Conservation (phyloP, 768 basidiomycete species). For the Rhodocollybia butyracea region DNA sequence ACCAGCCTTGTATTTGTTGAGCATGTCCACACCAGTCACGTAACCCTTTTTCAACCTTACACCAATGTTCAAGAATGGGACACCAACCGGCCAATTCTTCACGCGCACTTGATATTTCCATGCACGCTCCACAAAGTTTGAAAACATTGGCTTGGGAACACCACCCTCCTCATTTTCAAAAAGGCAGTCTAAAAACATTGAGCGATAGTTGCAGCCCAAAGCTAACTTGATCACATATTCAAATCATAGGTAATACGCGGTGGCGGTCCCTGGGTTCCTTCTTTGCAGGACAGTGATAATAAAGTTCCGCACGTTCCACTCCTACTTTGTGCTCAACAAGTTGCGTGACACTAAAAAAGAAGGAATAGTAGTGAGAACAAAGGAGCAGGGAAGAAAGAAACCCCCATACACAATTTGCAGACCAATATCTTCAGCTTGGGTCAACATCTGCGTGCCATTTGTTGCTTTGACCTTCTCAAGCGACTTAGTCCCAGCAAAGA, state of each 20-base stretch:
- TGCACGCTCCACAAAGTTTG: background rate
- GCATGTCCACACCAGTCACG: background rate
- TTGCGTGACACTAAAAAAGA: background rate
- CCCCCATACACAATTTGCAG: background rate
- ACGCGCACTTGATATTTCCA: background rate
- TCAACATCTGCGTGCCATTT: background rate
- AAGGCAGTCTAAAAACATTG: background rate
- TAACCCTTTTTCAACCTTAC: background rate
- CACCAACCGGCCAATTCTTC: background rate
- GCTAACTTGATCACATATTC: background rate
- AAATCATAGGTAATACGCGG: background rate
- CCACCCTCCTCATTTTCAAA: background rate
- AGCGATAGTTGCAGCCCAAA: background rate
- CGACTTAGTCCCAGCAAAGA: background rate
- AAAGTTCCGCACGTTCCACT: background rate
- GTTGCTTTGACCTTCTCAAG: background rate
- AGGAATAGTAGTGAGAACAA: background rate
- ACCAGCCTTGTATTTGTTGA: background rate
- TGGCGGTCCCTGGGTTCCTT: background rate
- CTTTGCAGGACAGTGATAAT: background rate
- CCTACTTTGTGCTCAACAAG: background rate
- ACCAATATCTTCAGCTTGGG: background rate
- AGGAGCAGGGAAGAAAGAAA: too few relatives aligned
- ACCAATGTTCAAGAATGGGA: background rate
- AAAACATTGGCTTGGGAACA: background rate